phyloP scores from a whole-genome alignment of 2,329 filamentous ascomycete genomes.

The Trichoderma polysporum region DNA sequence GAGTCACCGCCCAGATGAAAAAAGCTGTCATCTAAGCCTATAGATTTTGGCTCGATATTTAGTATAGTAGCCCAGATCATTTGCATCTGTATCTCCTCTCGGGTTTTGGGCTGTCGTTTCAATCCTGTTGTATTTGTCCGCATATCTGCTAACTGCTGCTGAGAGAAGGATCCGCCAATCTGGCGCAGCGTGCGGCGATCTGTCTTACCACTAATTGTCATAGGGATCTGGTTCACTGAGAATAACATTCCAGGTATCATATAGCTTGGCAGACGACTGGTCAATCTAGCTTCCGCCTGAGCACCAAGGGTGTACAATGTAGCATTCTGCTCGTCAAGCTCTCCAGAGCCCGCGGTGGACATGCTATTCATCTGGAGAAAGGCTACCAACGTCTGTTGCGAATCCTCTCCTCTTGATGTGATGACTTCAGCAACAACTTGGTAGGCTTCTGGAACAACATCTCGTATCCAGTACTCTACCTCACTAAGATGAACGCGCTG shows the following conservation, averaged over 20 bases:
- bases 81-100: neutral
- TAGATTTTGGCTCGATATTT: neutral
- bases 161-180: neutral
- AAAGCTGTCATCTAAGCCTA: constrained; percentile 22
- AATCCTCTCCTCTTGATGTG: neutral
- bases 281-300: neutral
- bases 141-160: neutral
- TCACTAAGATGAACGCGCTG: constrained; percentile 48
- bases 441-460: neutral
- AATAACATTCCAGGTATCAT: neutral
- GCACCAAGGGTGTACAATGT: no score
- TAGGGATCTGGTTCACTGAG: neutral
- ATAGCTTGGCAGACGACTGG: neutral
- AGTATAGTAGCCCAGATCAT: neutral
- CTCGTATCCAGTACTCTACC: constrained; percentile 10
- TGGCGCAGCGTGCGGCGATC: neutral
- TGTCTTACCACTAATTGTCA: neutral
- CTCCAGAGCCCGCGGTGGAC: constrained; percentile 19
- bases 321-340: neutral
- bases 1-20: constrained; percentile 40
- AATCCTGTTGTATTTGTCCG: neutral
- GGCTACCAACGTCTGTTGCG: neutral
- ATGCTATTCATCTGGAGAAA: neutral
- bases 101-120: neutral
- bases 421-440: neutral